Evolutionary conservation across 2,329 filamentous ascomycete species (phyloP).

Genomic region (Calonectria leucothoes): DNA sequence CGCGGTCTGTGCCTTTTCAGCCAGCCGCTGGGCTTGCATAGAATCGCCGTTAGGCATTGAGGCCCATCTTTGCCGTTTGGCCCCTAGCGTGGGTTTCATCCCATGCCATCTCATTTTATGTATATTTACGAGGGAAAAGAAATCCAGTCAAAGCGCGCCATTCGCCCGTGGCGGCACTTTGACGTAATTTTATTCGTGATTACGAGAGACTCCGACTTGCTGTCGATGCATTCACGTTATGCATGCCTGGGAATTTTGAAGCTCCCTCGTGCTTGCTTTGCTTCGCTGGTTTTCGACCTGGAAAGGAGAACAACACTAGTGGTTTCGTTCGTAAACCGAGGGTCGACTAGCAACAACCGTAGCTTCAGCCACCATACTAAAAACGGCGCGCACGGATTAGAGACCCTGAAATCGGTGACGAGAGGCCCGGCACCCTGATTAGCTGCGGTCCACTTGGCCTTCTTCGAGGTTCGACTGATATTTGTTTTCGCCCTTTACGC

Average conservation of each 20-base stretch:
- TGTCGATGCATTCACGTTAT: not conserved
- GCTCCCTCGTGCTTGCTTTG: fast-evolving
- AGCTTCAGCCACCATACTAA: not conserved
- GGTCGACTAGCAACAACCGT: not conserved
- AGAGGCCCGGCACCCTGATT: not conserved
- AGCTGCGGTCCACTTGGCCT: not conserved
- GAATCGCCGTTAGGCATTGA: not conserved
- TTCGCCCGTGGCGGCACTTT: not conserved
- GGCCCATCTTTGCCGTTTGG: not conserved
- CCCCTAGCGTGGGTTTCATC: not conserved
- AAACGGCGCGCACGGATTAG: not conserved
- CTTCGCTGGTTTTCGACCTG: not conserved
- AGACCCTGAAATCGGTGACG: not conserved
- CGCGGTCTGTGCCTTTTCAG: not conserved
- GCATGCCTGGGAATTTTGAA: not conserved
- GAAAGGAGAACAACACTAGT: not conserved
- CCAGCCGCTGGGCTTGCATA: not conserved
- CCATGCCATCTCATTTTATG: conserved; percentile 3
- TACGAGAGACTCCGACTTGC: not conserved
- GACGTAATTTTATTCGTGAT: not conserved
- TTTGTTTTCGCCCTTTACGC: not conserved
- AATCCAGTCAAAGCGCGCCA: not conserved
- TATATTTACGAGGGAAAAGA: too few species aligned
- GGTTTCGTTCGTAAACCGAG: not conserved
- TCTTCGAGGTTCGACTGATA: not conserved